A percentile compares a stretch with the other conserved stretches of the same genome.
These are phyloP conservation scores for Aspergillus sp. DNA, from an alignment of 2,329 filamentous ascomycete species.

Conservation along the genomic window DNA sequence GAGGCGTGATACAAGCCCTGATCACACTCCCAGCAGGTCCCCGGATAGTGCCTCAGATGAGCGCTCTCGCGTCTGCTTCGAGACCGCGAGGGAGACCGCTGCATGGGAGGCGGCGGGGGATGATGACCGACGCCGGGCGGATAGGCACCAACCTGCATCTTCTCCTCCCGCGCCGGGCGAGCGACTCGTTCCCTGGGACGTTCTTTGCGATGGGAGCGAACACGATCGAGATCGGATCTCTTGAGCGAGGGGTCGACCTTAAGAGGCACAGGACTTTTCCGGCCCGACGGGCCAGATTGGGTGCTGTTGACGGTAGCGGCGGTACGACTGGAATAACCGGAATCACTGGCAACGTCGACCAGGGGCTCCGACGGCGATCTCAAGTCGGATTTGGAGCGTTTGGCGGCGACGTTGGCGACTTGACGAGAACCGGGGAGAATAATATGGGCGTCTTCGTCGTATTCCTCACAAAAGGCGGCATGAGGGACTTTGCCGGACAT, in stretches of 20 bases:
- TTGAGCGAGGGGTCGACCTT: constrained; percentile 38
- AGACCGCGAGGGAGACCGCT: constrained; percentile 35
- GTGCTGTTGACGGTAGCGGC: constrained; percentile 53
- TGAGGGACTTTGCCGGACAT: constrained; percentile 42
- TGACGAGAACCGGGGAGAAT: constrained; percentile 48
- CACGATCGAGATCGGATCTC: constrained; percentile 27
- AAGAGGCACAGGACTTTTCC: constrained; percentile 37
- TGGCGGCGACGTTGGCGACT: constrained; percentile 52
- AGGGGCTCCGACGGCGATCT: constrained; percentile 34
- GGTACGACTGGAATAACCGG: constrained; percentile 62
- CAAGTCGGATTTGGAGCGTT: constrained; percentile 46
- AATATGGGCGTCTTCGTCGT: constrained; percentile 45
- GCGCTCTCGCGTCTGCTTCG: constrained; percentile 31
- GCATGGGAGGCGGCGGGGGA: constrained; percentile 20
- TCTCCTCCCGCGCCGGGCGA: constrained; percentile 32
- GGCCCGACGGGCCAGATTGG: constrained; percentile 50
- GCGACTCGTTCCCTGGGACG: constrained; percentile 30
- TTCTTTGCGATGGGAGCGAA: constrained; percentile 32
- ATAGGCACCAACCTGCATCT: constrained; percentile 36
- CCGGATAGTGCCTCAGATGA: constrained; percentile 30
- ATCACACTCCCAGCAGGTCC: constrained; percentile 38
- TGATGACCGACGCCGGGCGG: constrained; percentile 28
- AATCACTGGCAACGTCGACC: constrained; percentile 57
- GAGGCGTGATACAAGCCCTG: constrained; percentile 34
- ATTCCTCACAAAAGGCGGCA: constrained; percentile 50